Evolutionary conservation across 495 filamentous ascomycete genomes (phyloP), one percentile per base, ranked within the genome.

Genomic region (Penicillium bialowiezense): DNA sequence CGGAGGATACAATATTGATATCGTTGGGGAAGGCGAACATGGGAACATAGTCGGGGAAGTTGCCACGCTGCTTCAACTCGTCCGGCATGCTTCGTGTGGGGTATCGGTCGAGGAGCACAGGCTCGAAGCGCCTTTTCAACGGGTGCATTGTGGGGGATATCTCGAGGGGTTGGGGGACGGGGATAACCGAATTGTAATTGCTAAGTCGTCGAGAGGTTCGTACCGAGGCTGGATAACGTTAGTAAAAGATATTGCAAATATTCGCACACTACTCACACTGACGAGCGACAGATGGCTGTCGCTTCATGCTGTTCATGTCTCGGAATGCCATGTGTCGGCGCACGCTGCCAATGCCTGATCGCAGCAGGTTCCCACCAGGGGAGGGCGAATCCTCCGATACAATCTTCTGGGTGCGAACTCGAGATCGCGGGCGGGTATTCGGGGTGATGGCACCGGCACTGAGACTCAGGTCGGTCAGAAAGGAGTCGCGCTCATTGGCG

Each of bases 21-120:
- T 98, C 93, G 66, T 98, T 96, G 21, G 93, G 93, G 59, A 97
- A 98, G 17, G 93, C 91, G 60, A 97, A 98, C 93, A 98, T 97
- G 20, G 93, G 93, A 31, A 98, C 89, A 57, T 96, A 97, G 61
- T 98, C 92, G 3, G 93, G 93, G 63, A 98, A 97, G 43, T 82
- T 83, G 35, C 89, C 91, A 59, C 93, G 84, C 60, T 87, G 80
- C 60, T 87, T 84, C 47, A 82, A 56, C 54, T 95, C 89, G 20
- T 96, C 92, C n/a, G 80, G 62, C 71, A 91, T 86, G 53, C 80
- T 79, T 62, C 88, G 87, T 31, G 89, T 84, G 17, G 93, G 93
- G 59, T 98, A 97, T 63, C 92, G 78, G 63, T 98, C 93, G 21
- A 98, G 80, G 14, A 98, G 71, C 13, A 96, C 91, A 6, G 93